Conservation (phyloP, 1,284 basidiomycete genomes). For the Tremellales sp. region DNA sequence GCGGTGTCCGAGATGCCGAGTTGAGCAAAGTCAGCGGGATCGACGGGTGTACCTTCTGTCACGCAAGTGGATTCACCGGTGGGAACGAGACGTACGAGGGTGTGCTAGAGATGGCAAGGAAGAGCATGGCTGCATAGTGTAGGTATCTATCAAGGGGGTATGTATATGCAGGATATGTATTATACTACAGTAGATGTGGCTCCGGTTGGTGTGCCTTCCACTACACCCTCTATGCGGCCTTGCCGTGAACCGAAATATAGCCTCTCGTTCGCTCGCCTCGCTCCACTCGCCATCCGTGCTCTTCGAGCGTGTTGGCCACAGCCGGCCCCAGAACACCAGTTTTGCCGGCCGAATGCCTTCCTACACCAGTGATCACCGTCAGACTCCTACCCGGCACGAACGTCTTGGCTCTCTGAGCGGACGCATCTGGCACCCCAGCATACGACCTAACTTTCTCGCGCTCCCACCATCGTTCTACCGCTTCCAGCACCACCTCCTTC, state of each 20-base stretch:
- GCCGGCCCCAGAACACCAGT: slow-evolving; percentile 43
- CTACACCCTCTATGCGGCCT: slow-evolving; percentile 18
- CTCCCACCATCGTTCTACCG: slow-evolving; percentile 27
- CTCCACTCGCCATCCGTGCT: slow-evolving; percentile 39
- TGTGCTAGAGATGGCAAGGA: slow-evolving; percentile 71
- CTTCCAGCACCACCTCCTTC: slow-evolving; percentile 27
- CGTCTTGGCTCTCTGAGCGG: slow-evolving; percentile 52
- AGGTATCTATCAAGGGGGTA: background rate
- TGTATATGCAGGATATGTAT: no score
- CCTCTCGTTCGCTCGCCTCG: slow-evolving; percentile 30
- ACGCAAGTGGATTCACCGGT: slow-evolving; percentile 94
- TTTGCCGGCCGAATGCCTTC: slow-evolving; percentile 39
- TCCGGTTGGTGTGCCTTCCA: background rate
- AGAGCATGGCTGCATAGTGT: slow-evolving; percentile 52
- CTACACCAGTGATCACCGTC: slow-evolving; percentile 42
- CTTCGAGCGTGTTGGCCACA: slow-evolving; percentile 31
- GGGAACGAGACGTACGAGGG: slow-evolving; percentile 91
- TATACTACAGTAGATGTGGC: background rate
- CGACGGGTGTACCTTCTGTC: slow-evolving; percentile 82
- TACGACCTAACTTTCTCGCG: slow-evolving; percentile 49
- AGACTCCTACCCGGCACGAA: slow-evolving; percentile 10
- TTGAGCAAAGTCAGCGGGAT: slow-evolving; percentile 73
- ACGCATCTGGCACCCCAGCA: slow-evolving; percentile 62
- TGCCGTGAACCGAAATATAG: slow-evolving; percentile 31
- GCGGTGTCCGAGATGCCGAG: slow-evolving; percentile 81